These are phyloP conservation scores for Hypoxylon trugodes DNA, from an alignment of 495 filamentous ascomycete species.

Conservation along the genomic window DNA sequence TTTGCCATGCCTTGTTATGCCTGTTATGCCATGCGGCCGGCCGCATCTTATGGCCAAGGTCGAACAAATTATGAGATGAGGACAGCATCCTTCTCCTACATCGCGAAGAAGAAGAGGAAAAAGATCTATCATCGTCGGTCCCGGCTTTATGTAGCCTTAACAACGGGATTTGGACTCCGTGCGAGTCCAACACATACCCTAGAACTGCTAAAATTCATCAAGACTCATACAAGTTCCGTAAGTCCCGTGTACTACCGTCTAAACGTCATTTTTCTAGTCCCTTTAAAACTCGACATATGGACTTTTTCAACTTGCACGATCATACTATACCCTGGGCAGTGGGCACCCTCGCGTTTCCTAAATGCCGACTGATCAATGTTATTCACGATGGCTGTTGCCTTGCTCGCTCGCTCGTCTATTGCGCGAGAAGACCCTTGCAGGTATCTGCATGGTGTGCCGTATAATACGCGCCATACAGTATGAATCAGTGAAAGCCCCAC, in stretches of 20 bases:
- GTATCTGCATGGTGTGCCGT: constrained; percentile 30
- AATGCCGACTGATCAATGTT: constrained; percentile 30
- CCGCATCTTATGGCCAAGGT: constrained; percentile 30
- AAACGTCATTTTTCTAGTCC: constrained; percentile 25
- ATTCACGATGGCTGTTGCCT: constrained; percentile 19
- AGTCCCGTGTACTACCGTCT: constrained; percentile 4
- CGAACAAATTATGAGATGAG: constrained; percentile 9
- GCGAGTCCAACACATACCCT: no score
- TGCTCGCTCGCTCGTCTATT: constrained; percentile 11
- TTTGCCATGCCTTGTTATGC: constrained; percentile 19
- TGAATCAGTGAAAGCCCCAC: constrained; percentile 16
- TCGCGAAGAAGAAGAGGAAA: constrained; percentile 4
- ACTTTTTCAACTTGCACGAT: constrained; percentile 18
- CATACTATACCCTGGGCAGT: constrained; percentile 23
- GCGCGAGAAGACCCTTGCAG: constrained; percentile 38
- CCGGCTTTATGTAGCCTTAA: constrained; percentile 22
- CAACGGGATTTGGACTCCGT: constrained; percentile 4
- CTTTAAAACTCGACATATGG: constrained; percentile 10
- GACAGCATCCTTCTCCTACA: constrained; percentile 3
- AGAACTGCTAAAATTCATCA: no score
- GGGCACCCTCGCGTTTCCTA: constrained; percentile 17
- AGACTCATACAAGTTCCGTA: no score
- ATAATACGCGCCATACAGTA: constrained; percentile 28
- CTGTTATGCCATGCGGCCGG: constrained; percentile 28
- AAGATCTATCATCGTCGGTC: constrained; percentile 23